A percentile compares a stretch with the other conserved stretches of the same genome.
phyloP scores from a whole-genome alignment of 1,139 yeast genomes.

The Lodderomyces margitis region DNA sequence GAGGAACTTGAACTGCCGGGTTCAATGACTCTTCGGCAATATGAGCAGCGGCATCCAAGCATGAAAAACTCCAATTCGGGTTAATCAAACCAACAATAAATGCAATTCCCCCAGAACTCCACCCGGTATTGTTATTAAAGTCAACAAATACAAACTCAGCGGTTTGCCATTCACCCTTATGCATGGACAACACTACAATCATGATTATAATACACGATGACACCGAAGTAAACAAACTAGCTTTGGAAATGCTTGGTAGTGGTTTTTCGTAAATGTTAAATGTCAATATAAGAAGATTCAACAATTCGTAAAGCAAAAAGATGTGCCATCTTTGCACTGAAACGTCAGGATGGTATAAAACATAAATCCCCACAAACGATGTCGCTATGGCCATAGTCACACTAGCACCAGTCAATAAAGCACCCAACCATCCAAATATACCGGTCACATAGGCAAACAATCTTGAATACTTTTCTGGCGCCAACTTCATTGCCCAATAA shows the following conservation, averaged over 20 bases:
- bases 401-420: constrained; percentile 56
- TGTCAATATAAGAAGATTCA: constrained; percentile 30
- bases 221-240: constrained; percentile 35
- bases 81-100: constrained; percentile 43
- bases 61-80: constrained; percentile 44
- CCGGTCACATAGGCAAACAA: constrained; percentile 54
- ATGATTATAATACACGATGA: constrained; percentile 36
- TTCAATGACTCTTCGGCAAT: constrained; percentile 38
- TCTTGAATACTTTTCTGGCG: constrained; percentile 47
- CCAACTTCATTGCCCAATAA: constrained; percentile 56
- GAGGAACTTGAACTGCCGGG: constrained; percentile 40
- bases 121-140: constrained; percentile 39
- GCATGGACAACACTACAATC: constrained; percentile 35
- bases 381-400: constrained; percentile 50
- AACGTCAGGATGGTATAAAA: constrained; percentile 42
- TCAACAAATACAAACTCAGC: constrained; percentile 38
- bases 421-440: constrained; percentile 55
- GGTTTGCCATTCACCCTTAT: constrained; percentile 33
- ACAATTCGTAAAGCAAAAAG: constrained; percentile 46
- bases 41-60: constrained; percentile 44
- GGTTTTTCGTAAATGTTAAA: constrained; percentile 39
- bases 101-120: constrained; percentile 42
- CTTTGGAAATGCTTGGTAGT: constrained; percentile 34
- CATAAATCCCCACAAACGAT: constrained; percentile 49
- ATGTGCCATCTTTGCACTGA: constrained; percentile 49